Percentiles rank a stretch among this genome's conserved stretches.
These are phyloP conservation scores for Misopates orontium DNA, from an alignment of 257 asterid genomes.

Conservation along the genomic window DNA sequence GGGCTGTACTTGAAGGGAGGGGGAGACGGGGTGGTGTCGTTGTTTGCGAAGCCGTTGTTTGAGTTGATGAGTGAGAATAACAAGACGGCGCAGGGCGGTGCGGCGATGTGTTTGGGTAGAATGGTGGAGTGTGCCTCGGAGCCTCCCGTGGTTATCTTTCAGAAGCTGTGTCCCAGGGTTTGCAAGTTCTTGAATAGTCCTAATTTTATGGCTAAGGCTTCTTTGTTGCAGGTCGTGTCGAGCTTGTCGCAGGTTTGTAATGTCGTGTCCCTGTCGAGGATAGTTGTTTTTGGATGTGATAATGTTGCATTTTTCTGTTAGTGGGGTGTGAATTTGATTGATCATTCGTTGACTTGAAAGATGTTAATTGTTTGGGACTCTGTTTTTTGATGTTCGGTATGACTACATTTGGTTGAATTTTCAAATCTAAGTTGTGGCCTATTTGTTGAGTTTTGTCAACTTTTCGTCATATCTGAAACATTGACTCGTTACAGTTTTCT, in stretches of 20 bases:
- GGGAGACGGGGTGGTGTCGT: constrained; percentile 63
- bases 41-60: constrained; percentile 87
- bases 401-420: background rate
- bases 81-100: constrained; percentile 88
- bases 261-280: background rate
- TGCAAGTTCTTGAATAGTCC: constrained; percentile 76
- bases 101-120: constrained; percentile 83
- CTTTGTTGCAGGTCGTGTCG: constrained; percentile 80
- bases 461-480: constrained; percentile 3
- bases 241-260: constrained; percentile 78
- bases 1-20: constrained; percentile 73
- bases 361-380: background rate
- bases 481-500: constrained; percentile 1
- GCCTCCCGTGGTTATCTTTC: constrained; percentile 63
- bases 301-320: background rate
- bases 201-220: constrained; percentile 87
- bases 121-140: constrained; percentile 80
- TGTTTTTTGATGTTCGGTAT: background rate
- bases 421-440: background rate
- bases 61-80: constrained; percentile 93
- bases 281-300: no score
- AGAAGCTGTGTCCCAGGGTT: constrained; percentile 85
- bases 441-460: constrained; percentile 19
- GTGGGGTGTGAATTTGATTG: background rate
- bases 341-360: background rate